Base-by-base conservation (phyloP, 139 green algal genomes). In the Micractinium conductrix region DNA sequence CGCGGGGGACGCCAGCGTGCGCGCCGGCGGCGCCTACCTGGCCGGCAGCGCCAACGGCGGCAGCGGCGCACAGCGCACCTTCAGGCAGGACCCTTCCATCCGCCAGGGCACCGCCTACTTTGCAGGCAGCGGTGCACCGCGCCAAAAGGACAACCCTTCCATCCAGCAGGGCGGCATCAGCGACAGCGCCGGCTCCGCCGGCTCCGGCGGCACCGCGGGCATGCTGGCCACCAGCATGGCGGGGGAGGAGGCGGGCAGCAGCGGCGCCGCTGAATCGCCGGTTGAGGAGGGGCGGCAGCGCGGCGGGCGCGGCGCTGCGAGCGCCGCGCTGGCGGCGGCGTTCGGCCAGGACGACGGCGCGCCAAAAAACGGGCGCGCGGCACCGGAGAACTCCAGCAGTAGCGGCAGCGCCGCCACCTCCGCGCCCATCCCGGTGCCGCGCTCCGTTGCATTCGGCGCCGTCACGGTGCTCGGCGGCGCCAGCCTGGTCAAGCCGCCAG, bases 361-460 rank as follows among this genome's bases (percentile, higher is more conserved):
- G 65, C 33, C 65, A 72, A 72, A 72, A 72, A 72, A 72, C 65
- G 48, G n/a, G n/a, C 38, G 19, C 16, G 75, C 75, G 75, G 75
- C 74, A 68, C n/a, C 53, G 55, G 37, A 38, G 37, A 58, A 16
- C 72, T 40, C 48, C 48, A 68, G 74, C 50, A 38, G 35, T 50
- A 37, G 37, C 50, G 35, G 74, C 21, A 8, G 35, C 38, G 75
- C 45, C 21, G 10, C 53, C 21, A 50, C 10, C 37, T 44, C 76
- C 19, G 58, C 76, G 38, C 76, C 76, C 24, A 82, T 82, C 58
- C 58, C 76, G 62, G 76, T 82, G 76, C 76, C 76, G 58, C 76
- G 76, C 38, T 58, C 9, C 4, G 76, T 82, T 3, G 45, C 38
- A 6, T 82, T 82, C 72, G 76, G 76, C 12, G 76, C 4, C 22